phyloP scores from a whole-genome alignment of 2,329 filamentous ascomycete genomes.

The Nemania sp. region DNA sequence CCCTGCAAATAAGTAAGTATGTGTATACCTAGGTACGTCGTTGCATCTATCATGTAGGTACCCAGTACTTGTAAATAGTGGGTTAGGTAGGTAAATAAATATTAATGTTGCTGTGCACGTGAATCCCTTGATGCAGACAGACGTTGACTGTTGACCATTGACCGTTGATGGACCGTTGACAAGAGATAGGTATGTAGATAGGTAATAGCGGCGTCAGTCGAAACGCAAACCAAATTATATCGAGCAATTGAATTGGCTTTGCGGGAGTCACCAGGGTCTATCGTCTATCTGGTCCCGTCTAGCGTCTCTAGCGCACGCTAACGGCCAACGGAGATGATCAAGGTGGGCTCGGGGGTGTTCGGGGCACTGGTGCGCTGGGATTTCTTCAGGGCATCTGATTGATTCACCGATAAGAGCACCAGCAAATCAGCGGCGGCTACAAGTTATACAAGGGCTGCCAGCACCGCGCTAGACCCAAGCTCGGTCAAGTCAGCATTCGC shows the following conservation, averaged over 20 bases:
- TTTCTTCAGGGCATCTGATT: not conserved
- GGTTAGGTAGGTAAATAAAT: not conserved
- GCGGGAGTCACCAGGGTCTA: constrained; percentile 1
- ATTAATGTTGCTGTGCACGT: constrained; percentile 1
- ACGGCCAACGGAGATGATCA: constrained; percentile 15
- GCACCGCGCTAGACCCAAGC: constrained; percentile 19
- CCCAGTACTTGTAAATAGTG: not conserved
- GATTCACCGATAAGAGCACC: constrained; percentile 31
- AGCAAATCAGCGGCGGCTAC: constrained; percentile 20
- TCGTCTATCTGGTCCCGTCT: not conserved
- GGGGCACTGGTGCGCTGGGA: not conserved
- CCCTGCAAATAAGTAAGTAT: not conserved
- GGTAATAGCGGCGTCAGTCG: not conserved
- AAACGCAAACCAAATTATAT: constrained; percentile 25
- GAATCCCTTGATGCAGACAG: not conserved
- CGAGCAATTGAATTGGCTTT: constrained; percentile 27
- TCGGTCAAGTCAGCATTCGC: constrained; percentile 5
- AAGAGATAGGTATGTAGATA: constrained; percentile 7
- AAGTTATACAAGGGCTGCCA: not conserved
- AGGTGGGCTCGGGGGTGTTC: not conserved
- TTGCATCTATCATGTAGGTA: too few species aligned
- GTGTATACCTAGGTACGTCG: not conserved
- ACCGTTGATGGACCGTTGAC: not conserved
- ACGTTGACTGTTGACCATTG: not conserved
- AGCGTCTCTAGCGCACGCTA: not conserved